Evolutionary conservation across 352 stramenopile species (phyloP), one percentile per base, ranked within the genome.

Genomic region (Globisporangium heterothallicum): DNA sequence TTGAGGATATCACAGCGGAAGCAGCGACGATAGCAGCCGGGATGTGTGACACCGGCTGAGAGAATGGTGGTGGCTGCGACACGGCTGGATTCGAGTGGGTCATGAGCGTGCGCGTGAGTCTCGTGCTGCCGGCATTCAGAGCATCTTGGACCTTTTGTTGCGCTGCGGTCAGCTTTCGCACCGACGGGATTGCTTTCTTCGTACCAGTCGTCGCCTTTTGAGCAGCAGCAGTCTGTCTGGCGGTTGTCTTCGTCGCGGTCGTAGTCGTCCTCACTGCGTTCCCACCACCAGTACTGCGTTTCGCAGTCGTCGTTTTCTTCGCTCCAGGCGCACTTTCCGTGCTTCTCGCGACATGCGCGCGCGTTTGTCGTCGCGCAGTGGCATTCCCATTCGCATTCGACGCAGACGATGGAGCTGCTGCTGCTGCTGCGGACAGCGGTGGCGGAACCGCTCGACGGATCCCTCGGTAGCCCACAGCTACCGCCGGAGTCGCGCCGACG

Each of bases 1-100:
- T 22, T 21, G 14, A 36, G 12, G 47, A 24, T 25, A 24, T 25
- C 10, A 25, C 47, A 19, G 46, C 22, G 24, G 43, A 49, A 2
- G 47, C 47, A 43, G 47, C 34, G 21, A 44, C 32, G 19, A 53
- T 44, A 30, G 47, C 47, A 14, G 47, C 47, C 24, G 47, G 47
- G 6, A 43, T 34, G 13, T 38, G 32, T 4, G 10, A 38, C 6
- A 18, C 32, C 14, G 32, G 32, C 32, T 38, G 32, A n/a, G 32
- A 38, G 32, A 38, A 38, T 8, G 32, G 32, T 4, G 14, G 6
- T 24, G 25, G 36, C 1, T 16, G 14, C 1, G 47, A 34, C 32
- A 34, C n/a, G 16, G 13, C 14, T 21, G 30, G 30, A 21, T 35
- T 44, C 22, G 47, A 14, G 2, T n/a, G 47, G 27, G 30, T 44